Conservation (phyloP, 176 grass and related monocot genomes). For the Carex myosuroides region DNA sequence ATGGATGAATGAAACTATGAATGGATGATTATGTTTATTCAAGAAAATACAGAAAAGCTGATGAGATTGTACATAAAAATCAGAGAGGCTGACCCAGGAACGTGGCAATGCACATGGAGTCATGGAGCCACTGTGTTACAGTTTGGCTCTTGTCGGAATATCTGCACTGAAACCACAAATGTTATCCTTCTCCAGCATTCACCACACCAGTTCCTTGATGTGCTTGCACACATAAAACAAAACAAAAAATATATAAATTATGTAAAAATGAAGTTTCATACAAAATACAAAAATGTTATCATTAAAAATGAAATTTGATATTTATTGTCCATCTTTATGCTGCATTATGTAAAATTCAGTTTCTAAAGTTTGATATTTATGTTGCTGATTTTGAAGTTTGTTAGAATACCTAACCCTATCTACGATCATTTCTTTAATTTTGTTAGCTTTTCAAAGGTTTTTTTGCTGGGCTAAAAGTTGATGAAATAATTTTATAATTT, state of each 20-base stretch:
- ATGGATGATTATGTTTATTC: neutral
- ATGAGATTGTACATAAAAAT: neutral
- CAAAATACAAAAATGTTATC: no score
- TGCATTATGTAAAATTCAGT: no score
- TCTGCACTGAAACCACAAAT: neutral
- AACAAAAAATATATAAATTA: neutral
- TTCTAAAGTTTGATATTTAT: no score
- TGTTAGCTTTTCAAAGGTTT: no score
- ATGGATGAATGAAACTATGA: neutral
- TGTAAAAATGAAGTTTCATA: no score
- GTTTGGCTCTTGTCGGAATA: constrained; percentile 4
- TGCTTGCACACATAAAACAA: neutral
- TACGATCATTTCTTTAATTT: no score
- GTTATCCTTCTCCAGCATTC: neutral
- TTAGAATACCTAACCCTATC: no score
- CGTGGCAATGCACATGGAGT: neutral
- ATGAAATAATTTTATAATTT: no score
- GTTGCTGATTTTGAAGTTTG: no score
- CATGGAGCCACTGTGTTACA: neutral
- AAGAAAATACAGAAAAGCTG: constrained; percentile 4
- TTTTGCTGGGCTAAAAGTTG: no score
- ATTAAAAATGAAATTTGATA: no score
- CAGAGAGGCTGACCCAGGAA: constrained; percentile 1
- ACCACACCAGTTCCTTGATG: neutral
- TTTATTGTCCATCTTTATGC: no score